Conservation (phyloP, 768 basidiomycete genomes). For the Gloeopeniophorella convolvens region DNA sequence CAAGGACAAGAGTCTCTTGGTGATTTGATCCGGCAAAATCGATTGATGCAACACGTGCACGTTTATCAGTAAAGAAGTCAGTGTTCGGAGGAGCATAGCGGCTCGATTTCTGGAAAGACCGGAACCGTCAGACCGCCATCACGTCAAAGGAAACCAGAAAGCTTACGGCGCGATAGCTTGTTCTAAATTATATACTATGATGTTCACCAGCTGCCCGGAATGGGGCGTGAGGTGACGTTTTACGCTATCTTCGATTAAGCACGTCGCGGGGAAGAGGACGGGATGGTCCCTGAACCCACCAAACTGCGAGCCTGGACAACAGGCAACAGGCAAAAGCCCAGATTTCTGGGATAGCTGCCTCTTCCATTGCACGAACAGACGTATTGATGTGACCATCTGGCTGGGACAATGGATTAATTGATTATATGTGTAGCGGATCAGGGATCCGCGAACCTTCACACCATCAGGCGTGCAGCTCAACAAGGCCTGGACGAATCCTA, state of each 20-base stretch:
- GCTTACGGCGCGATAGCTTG: constrained; percentile 43
- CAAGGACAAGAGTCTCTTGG: constrained; percentile 15
- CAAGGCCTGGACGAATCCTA: constrained; percentile 46
- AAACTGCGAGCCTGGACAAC: constrained; percentile 40
- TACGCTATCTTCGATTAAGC: constrained; percentile 33
- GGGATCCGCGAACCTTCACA: constrained; percentile 33
- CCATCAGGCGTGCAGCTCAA: constrained; percentile 36
- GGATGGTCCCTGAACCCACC: constrained; percentile 32
- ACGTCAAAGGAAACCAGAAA: constrained; percentile 3
- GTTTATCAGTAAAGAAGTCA: constrained; percentile 10
- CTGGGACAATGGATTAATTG: constrained; percentile 30
- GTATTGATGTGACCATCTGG: constrained; percentile 44
- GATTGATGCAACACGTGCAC: constrained; percentile 10
- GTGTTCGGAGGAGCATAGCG: constrained; percentile 8
- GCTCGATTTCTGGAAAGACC: constrained; percentile 16
- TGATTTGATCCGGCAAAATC: constrained; percentile 14
- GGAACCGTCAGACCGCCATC: neutral
- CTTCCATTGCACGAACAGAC: constrained; percentile 47
- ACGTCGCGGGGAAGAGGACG: neutral
- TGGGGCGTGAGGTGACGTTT: constrained; percentile 51
- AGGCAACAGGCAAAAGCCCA: constrained; percentile 50
- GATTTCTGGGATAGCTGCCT: constrained; percentile 42
- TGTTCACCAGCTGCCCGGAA: constrained; percentile 42
- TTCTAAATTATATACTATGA: constrained; percentile 58
- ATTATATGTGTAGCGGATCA: constrained; percentile 2